Conservation (phyloP, 805 yeast genomes). For the Wickerhamiella sorbophila region DNA sequence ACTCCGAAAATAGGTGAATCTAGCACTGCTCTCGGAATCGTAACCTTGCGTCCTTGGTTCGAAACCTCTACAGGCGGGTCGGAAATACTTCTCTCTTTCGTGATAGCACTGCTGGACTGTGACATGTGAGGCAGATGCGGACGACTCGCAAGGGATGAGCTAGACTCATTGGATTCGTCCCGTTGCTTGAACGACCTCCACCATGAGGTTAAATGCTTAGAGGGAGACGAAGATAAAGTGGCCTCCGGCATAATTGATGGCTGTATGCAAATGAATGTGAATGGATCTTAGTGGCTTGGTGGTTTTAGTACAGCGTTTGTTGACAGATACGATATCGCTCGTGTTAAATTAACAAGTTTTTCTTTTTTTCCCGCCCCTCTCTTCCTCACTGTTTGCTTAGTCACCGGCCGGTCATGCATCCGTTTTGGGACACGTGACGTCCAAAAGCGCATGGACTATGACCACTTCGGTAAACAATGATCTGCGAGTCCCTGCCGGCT, state of each 20-base stretch:
- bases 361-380: too few relatives aligned
- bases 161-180: conserved; percentile 3
- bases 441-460: too few relatives aligned
- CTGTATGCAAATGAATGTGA: too few relatives aligned
- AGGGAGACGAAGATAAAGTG: conserved; percentile 14
- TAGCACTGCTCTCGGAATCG: conserved; percentile 10
- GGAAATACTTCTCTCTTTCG: conserved; percentile 1
- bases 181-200: conserved; percentile 29
- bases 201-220: conserved; percentile 27
- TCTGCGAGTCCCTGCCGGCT: too few relatives aligned
- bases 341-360: too few relatives aligned
- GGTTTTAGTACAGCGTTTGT: too few relatives aligned
- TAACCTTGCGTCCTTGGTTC: conserved; percentile 12
- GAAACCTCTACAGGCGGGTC: conserved; percentile 4
- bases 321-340: too few relatives aligned
- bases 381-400: too few relatives aligned
- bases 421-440: too few relatives aligned
- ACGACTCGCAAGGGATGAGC: conserved; percentile 12
- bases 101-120: conserved; percentile 23
- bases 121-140: conserved; percentile 27
- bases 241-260: conserved; percentile 8
- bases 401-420: too few relatives aligned
- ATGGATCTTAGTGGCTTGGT: too few relatives aligned
- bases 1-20: conserved; percentile 58
- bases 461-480: too few relatives aligned